Percentiles rank a stretch among this genome's conserved stretches.
These are phyloP conservation scores for Entrophospora sp. DNA, from an alignment of 192 early-diverging fungal species.

Conservation along the genomic window DNA sequence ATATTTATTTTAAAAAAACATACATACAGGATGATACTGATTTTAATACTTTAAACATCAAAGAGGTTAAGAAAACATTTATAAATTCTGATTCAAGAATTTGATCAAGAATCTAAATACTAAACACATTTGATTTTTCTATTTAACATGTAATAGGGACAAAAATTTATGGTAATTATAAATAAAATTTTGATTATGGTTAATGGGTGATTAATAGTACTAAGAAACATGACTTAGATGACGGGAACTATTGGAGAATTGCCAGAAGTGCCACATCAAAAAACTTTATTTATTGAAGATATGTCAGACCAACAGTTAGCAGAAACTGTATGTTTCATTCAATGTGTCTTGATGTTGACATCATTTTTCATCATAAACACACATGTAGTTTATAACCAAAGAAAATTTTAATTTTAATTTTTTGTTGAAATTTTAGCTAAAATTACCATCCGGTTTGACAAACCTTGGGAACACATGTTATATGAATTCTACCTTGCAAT, in stretches of 20 bases:
- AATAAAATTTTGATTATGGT: background rate
- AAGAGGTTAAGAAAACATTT: constrained; percentile 47
- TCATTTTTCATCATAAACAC: no score
- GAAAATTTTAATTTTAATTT: no score
- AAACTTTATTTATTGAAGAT: constrained; percentile 79
- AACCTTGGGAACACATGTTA: constrained; percentile 93
- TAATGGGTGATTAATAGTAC: background rate
- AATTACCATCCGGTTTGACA: constrained; percentile 80
- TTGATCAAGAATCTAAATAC: constrained; percentile 18
- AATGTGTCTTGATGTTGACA: background rate
- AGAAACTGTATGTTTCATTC: constrained; percentile 58
- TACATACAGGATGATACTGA: constrained; percentile 64
- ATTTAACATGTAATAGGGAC: constrained; percentile 17
- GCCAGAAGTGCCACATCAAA: constrained; percentile 69
- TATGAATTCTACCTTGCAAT: constrained; percentile 90
- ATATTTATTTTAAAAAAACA: background rate
- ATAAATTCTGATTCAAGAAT: constrained; percentile 10
- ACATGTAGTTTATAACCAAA: no score
- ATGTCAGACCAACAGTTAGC: constrained; percentile 83
- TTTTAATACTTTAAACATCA: constrained; percentile 62
- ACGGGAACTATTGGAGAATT: constrained; percentile 94
- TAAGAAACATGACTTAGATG: constrained; percentile 49
- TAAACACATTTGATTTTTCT: background rate
- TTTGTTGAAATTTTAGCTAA: constrained; percentile 44
- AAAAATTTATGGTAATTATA: constrained; percentile 26